Base-by-base conservation (phyloP, 2,329 filamentous ascomycete species). In the Fusarium sp. region DNA sequence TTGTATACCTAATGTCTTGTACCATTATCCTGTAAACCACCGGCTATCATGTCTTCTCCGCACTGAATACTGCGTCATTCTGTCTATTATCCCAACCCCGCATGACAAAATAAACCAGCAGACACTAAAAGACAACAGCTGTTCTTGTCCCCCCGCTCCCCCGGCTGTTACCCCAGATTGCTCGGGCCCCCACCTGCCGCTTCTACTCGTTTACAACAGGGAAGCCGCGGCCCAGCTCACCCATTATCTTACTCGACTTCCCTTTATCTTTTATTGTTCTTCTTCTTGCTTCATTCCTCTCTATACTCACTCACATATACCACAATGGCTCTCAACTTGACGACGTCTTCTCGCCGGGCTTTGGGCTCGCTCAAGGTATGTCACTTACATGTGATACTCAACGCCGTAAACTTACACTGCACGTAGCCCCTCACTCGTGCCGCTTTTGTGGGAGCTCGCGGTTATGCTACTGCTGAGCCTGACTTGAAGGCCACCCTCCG, bases 401-500 rank as follows among this genome's bases (percentile, higher is more conserved):
- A 46, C 49, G 25, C 27, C 3, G 37, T 44, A 10, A 48, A 32
- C 61, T 70, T 44, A 65, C 42, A 41, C 30, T 29, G 18, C 10
- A 32, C 22, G 49, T 53, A 80, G 77, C 75, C 77, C 69, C 67
- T 76, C 60, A 69, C 79, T 57, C 78, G 79, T 54, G 78, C 72
- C 60, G 69, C 74, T 60, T 73, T 75, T 73, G 68, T 67, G 62
- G 77, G 80, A 58, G 74, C 76, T 49, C 86, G 91, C 77, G 84
- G 80, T 79, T 94, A 94, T 83, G 89, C 92, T 70, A 89, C 92
- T 45, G 86, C 92, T 62, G 95, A 98, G 81, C 93, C 92, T 63
- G 92, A 95, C 78, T 90, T 99, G 77, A 99, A 98, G 83, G 86
- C 92, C 55, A 93, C 93, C 16, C 89, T 99, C 73, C 92, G 90